These are phyloP conservation scores for Eutrema yunnanense DNA, from an alignment of 345 rosid genomes.

Conservation along the genomic window DNA sequence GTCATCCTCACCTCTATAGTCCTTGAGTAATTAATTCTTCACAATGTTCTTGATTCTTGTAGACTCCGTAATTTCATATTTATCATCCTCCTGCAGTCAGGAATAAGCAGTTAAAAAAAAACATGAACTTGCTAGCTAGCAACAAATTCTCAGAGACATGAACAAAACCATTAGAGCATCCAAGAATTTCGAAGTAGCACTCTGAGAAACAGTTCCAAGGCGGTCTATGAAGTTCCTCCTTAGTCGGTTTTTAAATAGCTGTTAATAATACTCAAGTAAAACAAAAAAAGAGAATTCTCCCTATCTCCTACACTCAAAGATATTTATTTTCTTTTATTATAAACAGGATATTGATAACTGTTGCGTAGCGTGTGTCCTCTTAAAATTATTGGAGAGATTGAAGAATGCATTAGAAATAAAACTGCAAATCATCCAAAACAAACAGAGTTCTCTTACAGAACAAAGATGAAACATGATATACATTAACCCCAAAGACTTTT, in stretches of 20 bases:
- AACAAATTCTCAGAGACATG: neutral
- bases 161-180: slow-evolving; percentile 74
- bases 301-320: slow-evolving; percentile 72
- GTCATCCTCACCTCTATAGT: slow-evolving; percentile 66
- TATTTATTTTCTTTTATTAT: too few relatives aligned
- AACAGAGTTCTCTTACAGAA: too few relatives aligned
- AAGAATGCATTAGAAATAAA: too few relatives aligned
- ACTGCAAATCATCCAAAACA: too few relatives aligned
- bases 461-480: too few relatives aligned
- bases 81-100: slow-evolving; percentile 72
- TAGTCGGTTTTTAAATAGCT: slow-evolving; percentile 37
- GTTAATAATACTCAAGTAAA: neutral
- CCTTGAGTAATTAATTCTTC: slow-evolving; percentile 91
- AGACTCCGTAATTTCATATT: slow-evolving; percentile 78
- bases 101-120: neutral
- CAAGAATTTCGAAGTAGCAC: slow-evolving; percentile 93
- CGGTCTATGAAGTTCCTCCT: slow-evolving; percentile 86
- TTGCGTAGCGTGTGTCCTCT: too few relatives aligned
- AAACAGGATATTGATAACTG: too few relatives aligned
- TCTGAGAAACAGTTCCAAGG: slow-evolving; percentile 99
- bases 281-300: neutral
- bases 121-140: neutral
- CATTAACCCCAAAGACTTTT: too few relatives aligned
- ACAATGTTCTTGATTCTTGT: slow-evolving; percentile 72
- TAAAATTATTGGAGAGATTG: too few relatives aligned